Base-by-base conservation (phyloP, 148 eudicot species). In the Camellia granthamiana region DNA sequence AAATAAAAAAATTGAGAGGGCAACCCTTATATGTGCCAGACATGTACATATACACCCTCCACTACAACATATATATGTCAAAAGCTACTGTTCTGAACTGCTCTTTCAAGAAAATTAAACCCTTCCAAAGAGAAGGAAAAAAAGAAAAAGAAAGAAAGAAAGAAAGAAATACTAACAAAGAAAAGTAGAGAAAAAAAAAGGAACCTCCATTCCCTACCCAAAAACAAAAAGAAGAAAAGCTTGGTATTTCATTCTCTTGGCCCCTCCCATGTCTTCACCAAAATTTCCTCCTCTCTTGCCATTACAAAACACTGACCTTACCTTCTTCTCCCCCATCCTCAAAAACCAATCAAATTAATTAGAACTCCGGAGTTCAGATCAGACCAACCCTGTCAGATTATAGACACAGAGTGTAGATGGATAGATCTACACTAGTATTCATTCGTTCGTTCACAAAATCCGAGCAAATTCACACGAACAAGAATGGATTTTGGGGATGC, bases 321-420 rank as follows among this genome's bases (percentile, higher is more conserved):
- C 63, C 64, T 71, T 71, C 3, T 14, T 61, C 63, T 12, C 72
- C 30, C 41, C 58, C 75, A 49, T 6, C 77, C 59, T 58, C 77
- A 77, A 19, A 82, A 77, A 77, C 75, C 69, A 81, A 81, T 77
- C n/a, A 77, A 70, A 76, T 81, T 81, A 81, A 81, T 60, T 68
- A 61, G 68, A 56, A 77, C 71, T 38, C 63, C 18, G 74, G 38
- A 30, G 38, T 30, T 30, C 38, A 1, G 38, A 30, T 30, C 38
- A 74, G 69, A 75, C 49, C 64, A 49, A 76, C 79, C 79, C 84
- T 69, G 84, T 81, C 71, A 73, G 47, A 54, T 69, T 66, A 75
- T 71, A 77, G 72, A 81, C 64, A 71, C 30, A 66, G 61, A 49
- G 69, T 60, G 69, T 58, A 74, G 68, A 81, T 60, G 59, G 72